These are phyloP conservation scores for Globisporangium cylindrosporum DNA, from an alignment of 352 stramenopile genomes.

Conservation along the genomic window DNA sequence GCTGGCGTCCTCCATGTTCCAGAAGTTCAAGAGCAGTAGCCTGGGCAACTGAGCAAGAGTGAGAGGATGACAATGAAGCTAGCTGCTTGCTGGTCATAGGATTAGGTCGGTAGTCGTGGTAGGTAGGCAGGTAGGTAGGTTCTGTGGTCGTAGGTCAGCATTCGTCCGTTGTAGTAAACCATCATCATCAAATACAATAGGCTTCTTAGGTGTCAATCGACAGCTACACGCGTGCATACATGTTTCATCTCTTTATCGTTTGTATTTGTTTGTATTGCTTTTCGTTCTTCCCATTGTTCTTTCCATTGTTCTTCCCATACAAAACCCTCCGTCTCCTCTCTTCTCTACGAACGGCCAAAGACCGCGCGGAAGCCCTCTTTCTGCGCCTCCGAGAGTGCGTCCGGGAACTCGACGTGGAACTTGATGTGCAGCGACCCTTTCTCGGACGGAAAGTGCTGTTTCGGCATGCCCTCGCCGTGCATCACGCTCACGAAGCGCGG, in stretches of 20 bases:
- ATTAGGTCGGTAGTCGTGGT: background rate
- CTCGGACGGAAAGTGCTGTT: slow-evolving; percentile 86
- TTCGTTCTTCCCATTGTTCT: background rate
- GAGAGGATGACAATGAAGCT: background rate
- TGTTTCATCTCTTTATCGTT: background rate
- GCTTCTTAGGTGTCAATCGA: background rate
- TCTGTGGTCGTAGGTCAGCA: background rate
- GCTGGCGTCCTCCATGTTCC: slow-evolving; percentile 44
- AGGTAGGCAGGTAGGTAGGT: background rate
- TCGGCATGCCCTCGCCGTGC: slow-evolving; percentile 94
- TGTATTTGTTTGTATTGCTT: background rate
- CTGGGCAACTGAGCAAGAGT: slow-evolving; percentile 1
- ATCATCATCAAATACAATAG: slow-evolving; percentile 3
- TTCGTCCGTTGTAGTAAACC: background rate
- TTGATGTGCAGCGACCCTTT: slow-evolving; percentile 92
- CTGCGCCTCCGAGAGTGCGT: slow-evolving; percentile 85
- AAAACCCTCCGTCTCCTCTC: background rate
- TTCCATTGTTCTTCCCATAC: background rate
- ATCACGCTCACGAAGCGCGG: slow-evolving; percentile 90
- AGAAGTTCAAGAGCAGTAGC: slow-evolving; percentile 55
- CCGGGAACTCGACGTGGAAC: slow-evolving; percentile 95
- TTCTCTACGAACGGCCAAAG: slow-evolving; percentile 38
- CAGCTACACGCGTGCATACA: background rate
- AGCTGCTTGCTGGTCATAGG: too few species aligned
- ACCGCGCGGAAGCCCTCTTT: slow-evolving; percentile 54